phyloP scores from a whole-genome alignment of 495 filamentous ascomycete species.

The Neurospora sp. region DNA sequence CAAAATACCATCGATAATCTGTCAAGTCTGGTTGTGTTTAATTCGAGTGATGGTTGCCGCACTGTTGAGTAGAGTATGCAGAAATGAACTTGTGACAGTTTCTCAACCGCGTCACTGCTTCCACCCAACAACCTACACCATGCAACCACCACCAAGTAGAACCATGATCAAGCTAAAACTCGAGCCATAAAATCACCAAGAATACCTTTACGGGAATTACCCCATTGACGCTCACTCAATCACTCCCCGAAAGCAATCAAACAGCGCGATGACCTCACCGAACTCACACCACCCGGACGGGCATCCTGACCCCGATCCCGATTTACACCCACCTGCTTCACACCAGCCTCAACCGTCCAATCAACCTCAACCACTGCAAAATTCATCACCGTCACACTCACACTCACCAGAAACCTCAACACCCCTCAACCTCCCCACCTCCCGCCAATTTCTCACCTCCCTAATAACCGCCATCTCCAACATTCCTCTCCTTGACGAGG shows the following conservation, averaged over 20 bases:
- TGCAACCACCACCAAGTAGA: not conserved
- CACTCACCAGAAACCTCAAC: slow-evolving; percentile 1
- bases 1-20: not conserved
- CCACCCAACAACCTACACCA: not conserved
- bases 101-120: not conserved
- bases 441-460: slow-evolving; percentile 33
- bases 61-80: not conserved
- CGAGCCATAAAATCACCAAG: not conserved
- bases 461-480: slow-evolving; percentile 33
- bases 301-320: not conserved
- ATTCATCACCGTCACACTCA: not conserved
- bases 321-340: not conserved
- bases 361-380: not conserved
- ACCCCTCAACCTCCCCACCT: slow-evolving; percentile 19
- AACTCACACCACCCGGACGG: not conserved
- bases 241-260: not conserved
- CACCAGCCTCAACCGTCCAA: not conserved
- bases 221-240: not conserved
- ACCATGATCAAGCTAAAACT: not conserved
- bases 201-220: not conserved
- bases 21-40: not conserved
- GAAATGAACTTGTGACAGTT: not conserved
- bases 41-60: not conserved
- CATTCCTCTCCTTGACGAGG: slow-evolving; percentile 17
- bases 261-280: not conserved